Evolutionary conservation across 345 rosid species (phyloP), one percentile per base, ranked within the genome.

Genomic region (Gossypium herbaceum): DNA sequence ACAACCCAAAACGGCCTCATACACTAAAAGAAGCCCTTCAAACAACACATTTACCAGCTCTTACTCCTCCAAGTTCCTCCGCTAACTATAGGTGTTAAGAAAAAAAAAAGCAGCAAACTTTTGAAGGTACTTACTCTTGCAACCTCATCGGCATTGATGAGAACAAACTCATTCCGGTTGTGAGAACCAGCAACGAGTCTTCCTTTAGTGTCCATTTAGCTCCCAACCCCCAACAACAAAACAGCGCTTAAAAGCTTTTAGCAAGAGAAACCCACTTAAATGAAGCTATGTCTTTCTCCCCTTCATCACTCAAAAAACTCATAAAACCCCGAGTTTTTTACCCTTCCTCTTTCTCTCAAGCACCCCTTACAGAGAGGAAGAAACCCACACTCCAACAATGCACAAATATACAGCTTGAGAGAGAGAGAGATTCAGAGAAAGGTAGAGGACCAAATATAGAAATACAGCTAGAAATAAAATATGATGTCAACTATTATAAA

Each of bases 151-250:
- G 91, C 94, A 82, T 89, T 89, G 78, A 92, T 92, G 65, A 93
- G 86, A 63, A 93, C 80, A 75, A 93, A 88, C 97, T 93, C 98
- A 60, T 93, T 93, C 79, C 98, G 83, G 44, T 89, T 91, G 78
- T 93, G 98, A 79, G 98, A 93, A 80, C 98, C 98, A 15, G 98
- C 96, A 62, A 93, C 73, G n/a, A 93, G 95, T 55, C 97, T 82
- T 43, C 93, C 97, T 73, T 87, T 85, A 47, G 97, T 81, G 50
- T 86, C 87, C 97, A 91, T 93, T 27, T 73, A 68, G 45, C 65
- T 27, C 77, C 25, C 39, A 75, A 68, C 54, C 63, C 63, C 20
- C 12, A 60, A 67, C 39, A 44, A 62, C 11, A 50, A 63, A 19
- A 29, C 43, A 59, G 12, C 24, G 50, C 52, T 16, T 51, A 63